phyloP scores from a whole-genome alignment of 1,284 basidiomycete species.

The Sporisorium graminicola region DNA sequence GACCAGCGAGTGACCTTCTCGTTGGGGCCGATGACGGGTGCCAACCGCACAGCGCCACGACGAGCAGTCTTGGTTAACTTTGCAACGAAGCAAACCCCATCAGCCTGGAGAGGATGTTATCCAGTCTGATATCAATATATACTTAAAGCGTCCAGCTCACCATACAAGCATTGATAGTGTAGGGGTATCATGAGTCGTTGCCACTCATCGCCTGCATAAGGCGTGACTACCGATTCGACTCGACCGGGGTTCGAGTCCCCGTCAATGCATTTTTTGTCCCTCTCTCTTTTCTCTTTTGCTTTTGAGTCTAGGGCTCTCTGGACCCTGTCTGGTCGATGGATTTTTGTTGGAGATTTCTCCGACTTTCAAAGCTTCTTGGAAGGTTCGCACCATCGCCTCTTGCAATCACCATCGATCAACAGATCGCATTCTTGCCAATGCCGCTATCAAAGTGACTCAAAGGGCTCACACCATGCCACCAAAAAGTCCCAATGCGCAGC shows the following conservation, averaged over 20 bases:
- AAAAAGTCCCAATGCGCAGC: background rate
- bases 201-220: slow-evolving; percentile 34
- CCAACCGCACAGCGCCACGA: background rate
- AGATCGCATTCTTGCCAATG: background rate
- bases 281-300: background rate
- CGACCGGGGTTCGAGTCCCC: slow-evolving; percentile 61
- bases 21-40: no score
- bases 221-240: slow-evolving; percentile 50
- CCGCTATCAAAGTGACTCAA: background rate
- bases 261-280: slow-evolving; percentile 45
- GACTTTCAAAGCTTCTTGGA: background rate
- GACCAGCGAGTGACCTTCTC: background rate
- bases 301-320: background rate
- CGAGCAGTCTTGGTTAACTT: background rate
- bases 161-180: slow-evolving; percentile 47
- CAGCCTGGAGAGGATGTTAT: no score
- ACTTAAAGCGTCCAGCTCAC: background rate
- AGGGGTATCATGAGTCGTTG: slow-evolving; percentile 54
- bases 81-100: no score
- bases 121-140: no score
- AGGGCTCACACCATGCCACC: slow-evolving; percentile 10
- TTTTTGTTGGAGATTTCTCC: background rate
- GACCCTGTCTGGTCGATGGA: background rate
- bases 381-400: background rate
- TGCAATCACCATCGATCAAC: background rate